Evolutionary conservation across 768 basidiomycete genomes (phyloP).

Genomic region (Phylloporus sp.): DNA sequence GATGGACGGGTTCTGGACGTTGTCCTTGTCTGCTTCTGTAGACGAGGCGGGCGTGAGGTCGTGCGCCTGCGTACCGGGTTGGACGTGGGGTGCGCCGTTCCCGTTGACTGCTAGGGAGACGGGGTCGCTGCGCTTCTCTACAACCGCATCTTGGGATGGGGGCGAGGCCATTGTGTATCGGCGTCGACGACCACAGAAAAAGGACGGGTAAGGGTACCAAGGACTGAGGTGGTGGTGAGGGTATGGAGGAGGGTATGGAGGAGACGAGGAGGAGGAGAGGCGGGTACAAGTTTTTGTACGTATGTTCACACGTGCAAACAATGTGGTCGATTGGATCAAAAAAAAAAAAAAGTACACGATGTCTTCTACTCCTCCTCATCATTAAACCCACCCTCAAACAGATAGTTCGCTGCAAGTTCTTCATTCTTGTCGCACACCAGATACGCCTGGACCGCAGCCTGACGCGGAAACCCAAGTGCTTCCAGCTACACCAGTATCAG

Average conservation of each 20-base stretch:
- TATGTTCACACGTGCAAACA: constrained; percentile 32
- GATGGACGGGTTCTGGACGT: constrained; percentile 31
- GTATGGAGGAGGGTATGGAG: constrained; percentile 31
- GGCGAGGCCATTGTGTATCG: constrained; percentile 20
- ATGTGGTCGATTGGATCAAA: constrained; percentile 12
- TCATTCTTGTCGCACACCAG: constrained; percentile 96
- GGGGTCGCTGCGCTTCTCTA: constrained; percentile 21
- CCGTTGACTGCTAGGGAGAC: constrained; percentile 25
- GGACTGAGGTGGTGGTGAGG: constrained; percentile 1
- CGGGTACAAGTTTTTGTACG: constrained; percentile 27
- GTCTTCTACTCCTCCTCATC: not conserved
- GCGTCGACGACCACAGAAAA: not conserved
- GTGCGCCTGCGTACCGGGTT: constrained; percentile 26
- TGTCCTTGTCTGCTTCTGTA: constrained; percentile 37
- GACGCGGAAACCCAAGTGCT: constrained; percentile 81
- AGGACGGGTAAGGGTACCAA: not conserved
- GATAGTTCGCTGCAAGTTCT: constrained; percentile 90
- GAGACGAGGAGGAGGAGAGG: constrained; percentile 7
- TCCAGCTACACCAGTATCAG: constrained; percentile 53
- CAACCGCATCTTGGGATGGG: constrained; percentile 11
- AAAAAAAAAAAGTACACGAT: not conserved
- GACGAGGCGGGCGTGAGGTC: constrained; percentile 29
- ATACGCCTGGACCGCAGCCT: constrained; percentile 85
- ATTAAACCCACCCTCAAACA: constrained; percentile 68
- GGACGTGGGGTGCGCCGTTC: constrained; percentile 19